phyloP scores from a whole-genome alignment of 768 basidiomycete genomes.

The Amanita pallidorosea region DNA sequence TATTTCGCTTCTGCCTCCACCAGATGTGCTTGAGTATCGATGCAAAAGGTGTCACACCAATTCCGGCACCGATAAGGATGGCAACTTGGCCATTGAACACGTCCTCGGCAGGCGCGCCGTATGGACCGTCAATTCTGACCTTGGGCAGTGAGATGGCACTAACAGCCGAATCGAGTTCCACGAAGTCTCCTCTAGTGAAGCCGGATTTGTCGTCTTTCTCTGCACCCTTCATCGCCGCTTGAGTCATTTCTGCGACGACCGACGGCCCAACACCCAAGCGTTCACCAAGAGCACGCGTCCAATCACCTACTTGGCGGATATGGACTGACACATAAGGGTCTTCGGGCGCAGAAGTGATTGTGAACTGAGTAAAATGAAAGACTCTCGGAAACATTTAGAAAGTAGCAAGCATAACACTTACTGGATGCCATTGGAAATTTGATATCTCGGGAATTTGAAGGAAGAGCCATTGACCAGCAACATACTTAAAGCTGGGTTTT shows the following conservation, averaged over 20 bases:
- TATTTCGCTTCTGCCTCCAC: slow-evolving; percentile 78
- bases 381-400: not conserved
- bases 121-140: slow-evolving; percentile 83
- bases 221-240: slow-evolving; percentile 64
- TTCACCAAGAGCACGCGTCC: slow-evolving; percentile 73
- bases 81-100: slow-evolving; percentile 82
- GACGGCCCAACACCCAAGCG: slow-evolving; percentile 75
- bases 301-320: slow-evolving; percentile 90
- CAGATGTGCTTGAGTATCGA: slow-evolving; percentile 94
- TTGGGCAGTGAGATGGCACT: slow-evolving; percentile 47
- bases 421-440: slow-evolving; percentile 88
- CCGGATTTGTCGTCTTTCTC: slow-evolving; percentile 46
- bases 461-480: slow-evolving; percentile 87
- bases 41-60: slow-evolving; percentile 93
- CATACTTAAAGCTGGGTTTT: slow-evolving; percentile 89
- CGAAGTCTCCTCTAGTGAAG: slow-evolving; percentile 63
- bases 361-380: slow-evolving; percentile 46
- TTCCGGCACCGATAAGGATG: slow-evolving; percentile 88
- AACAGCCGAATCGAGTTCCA: slow-evolving; percentile 56
- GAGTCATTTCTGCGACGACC: slow-evolving; percentile 69
- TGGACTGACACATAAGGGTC: slow-evolving; percentile 90
- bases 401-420: slow-evolving; percentile 29
- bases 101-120: slow-evolving; percentile 88
- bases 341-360: slow-evolving; percentile 90
- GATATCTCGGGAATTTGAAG: slow-evolving; percentile 84